Percentiles rank a stretch among this genome's conserved stretches.
These are phyloP conservation scores for Logfia minima DNA, from an alignment of 129 eudicot species.

Conservation along the genomic window DNA sequence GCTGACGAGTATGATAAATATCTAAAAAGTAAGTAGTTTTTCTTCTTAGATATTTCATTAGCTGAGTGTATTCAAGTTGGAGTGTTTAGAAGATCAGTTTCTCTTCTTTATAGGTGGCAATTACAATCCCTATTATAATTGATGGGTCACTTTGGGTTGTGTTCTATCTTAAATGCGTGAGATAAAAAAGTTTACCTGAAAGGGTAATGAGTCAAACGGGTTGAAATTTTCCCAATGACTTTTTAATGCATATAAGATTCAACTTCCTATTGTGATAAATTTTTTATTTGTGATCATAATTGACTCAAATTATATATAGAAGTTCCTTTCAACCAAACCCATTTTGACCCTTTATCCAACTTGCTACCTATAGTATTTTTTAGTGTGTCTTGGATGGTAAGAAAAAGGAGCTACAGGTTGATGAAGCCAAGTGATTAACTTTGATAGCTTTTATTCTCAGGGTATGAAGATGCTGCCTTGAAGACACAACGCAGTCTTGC, in stretches of 20 bases:
- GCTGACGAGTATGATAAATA: constrained; percentile 79
- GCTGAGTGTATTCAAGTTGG: not conserved
- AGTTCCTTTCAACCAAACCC: not conserved
- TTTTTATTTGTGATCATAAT: not conserved
- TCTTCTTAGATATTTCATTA: constrained; percentile 13
- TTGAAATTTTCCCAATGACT: not conserved
- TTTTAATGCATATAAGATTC: not conserved
- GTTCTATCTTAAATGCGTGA: constrained; percentile 5
- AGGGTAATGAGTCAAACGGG: not conserved
- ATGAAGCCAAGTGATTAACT: not conserved
- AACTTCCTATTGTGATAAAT: not conserved
- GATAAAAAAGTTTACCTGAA: not conserved
- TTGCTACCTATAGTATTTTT: not conserved
- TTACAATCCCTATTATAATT: not conserved
- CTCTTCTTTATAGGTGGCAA: not conserved
- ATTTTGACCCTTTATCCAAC: constrained; percentile 9
- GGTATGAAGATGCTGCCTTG: constrained; percentile 92
- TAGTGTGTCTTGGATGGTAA: not conserved
- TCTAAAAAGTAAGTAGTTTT: constrained; percentile 63
- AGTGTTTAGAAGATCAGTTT: not conserved
- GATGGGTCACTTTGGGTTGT: not conserved
- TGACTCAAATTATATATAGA: not conserved
- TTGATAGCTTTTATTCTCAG: constrained; percentile 37
- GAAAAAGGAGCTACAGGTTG: not conserved
- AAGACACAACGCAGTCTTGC: constrained; percentile 95